phyloP scores from a whole-genome alignment of 352 stramenopile species.

The Aphanomyces euteiches region DNA sequence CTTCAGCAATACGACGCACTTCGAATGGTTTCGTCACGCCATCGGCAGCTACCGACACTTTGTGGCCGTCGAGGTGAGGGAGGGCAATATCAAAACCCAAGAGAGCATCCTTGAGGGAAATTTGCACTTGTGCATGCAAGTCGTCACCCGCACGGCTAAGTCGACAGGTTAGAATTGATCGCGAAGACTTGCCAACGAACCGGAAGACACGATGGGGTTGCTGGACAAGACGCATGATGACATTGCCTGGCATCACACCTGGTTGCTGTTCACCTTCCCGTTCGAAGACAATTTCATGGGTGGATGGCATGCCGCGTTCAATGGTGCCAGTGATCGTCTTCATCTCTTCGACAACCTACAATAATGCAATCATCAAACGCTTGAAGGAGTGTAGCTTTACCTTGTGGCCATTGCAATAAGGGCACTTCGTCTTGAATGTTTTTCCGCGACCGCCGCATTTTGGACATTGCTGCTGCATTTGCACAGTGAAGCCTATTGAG shows the following conservation, averaged over 20 bases:
- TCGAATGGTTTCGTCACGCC: conserved; percentile 92
- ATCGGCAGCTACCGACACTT: conserved; percentile 80
- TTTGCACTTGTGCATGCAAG: conserved; percentile 92
- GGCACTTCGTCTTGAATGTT: conserved; percentile 94
- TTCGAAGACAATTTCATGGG: conserved; percentile 83
- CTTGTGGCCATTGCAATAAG: conserved; percentile 79
- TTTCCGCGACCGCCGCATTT: conserved; percentile 87
- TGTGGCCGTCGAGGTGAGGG: conserved; percentile 91
- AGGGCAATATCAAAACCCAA: conserved; percentile 92
- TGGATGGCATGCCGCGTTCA: conserved; percentile 77
- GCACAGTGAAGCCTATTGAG: conserved; percentile 63
- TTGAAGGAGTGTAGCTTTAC: not conserved
- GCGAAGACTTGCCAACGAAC: conserved; percentile 35
- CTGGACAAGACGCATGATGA: conserved; percentile 94
- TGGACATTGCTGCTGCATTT: conserved; percentile 86
- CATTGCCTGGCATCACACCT: conserved; percentile 88
- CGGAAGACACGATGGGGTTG: conserved; percentile 83
- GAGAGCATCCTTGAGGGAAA: conserved; percentile 95
- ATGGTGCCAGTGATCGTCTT: conserved; percentile 76
- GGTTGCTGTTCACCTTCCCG: conserved; percentile 77
- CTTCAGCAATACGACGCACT: conserved; percentile 84
- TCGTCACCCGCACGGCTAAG: conserved; percentile 90
- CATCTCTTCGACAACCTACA: conserved; percentile 62
- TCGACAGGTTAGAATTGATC: not conserved
- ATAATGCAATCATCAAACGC: not conserved